Evolutionary conservation across 1,284 basidiomycete species (phyloP).

Genomic region (Apiotrichum montevideense): DNA sequence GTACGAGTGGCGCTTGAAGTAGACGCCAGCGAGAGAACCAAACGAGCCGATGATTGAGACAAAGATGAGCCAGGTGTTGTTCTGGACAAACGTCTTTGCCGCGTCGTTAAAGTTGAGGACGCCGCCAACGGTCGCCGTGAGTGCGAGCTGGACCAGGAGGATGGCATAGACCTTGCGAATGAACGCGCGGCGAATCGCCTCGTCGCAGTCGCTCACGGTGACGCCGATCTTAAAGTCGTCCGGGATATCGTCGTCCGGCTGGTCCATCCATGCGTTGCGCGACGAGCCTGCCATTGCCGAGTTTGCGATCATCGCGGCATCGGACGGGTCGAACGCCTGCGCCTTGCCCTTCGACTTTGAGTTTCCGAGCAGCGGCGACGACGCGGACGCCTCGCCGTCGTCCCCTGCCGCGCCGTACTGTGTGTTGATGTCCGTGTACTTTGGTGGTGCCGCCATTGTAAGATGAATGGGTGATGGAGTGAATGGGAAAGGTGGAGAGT

Average conservation of each 20-base stretch:
- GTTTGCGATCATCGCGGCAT: constrained; percentile 18
- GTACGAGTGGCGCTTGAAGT: constrained; percentile 46
- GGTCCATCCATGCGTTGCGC: constrained; percentile 42
- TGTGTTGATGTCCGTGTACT: constrained; percentile 24
- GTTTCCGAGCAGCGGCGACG: constrained; percentile 27
- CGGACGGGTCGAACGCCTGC: constrained; percentile 8
- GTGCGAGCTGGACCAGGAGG: constrained; percentile 40
- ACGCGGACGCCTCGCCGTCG: constrained; percentile 14
- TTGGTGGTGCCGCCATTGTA: constrained; percentile 31
- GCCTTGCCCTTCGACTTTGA: constrained; percentile 6
- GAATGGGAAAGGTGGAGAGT: background rate
- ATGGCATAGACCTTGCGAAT: constrained; percentile 46
- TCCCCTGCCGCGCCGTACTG: constrained; percentile 29
- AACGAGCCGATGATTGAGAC: constrained; percentile 44
- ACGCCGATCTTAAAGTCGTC: constrained; percentile 47
- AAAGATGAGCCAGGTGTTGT: constrained; percentile 42
- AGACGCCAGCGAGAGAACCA: constrained; percentile 37
- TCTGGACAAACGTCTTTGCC: constrained; percentile 32
- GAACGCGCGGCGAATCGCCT: constrained; percentile 44
- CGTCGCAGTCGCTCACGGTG: constrained; percentile 45
- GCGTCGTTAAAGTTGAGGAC: constrained; percentile 28
- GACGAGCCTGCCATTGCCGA: background rate
- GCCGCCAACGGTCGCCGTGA: constrained; percentile 32
- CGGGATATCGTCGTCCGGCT: constrained; percentile 37
- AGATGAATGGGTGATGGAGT: background rate